Base-by-base conservation (phyloP, 176 grass and related monocot species). In the Aegilops sharonensis region DNA sequence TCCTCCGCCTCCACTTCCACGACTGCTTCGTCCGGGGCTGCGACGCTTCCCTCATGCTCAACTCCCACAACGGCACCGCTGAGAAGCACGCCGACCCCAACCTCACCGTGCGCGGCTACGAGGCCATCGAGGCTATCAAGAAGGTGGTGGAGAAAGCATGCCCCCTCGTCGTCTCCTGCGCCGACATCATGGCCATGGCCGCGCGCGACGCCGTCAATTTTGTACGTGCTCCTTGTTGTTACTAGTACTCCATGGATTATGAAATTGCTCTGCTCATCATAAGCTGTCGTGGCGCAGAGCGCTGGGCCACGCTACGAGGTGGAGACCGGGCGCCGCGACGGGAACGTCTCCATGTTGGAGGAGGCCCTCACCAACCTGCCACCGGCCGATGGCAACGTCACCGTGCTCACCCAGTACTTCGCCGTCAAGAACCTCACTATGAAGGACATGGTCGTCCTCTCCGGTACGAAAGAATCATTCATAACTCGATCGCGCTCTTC, bases 161-260 rank as follows among this genome's bases (percentile, higher is more conserved):
- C 72, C 86, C 83, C 1, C 83, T 92, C 62, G 20, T 72, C 20
- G 94, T 95, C 36, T 93, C 94, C 43, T 95, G 94, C 88, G 87
- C 91, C 34, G 91, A 95, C 88, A 93, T 93, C 84, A 72, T 95
- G 21, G 91, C 94, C 30, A 91, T 95, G 76, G 94, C 94, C 0
- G 94, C 94, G 2, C 71, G 94, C 3, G 94, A 95, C 64, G 86
- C 94, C 4, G 84, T 95, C 15, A 83, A 72, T 11, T 82, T 75
- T 30, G 92, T 94, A 89, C 20, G 80, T 82, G 4, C 2, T 70
- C 24, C 54, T 35, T 64, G 20, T 1, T 45, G 43, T 37, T 6
- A 10, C 9, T n/a, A 32, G 29, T 66, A 27, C 27, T 15, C 63
- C 64, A 66, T 66, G 3, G 13, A 66, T 66, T 66, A 9, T 4